A percentile compares a stretch with the other conserved stretches of the same genome.
These are phyloP conservation scores for Porcisia hertigi DNA, from an alignment of 208 protist genomes.

Conservation along the genomic window DNA sequence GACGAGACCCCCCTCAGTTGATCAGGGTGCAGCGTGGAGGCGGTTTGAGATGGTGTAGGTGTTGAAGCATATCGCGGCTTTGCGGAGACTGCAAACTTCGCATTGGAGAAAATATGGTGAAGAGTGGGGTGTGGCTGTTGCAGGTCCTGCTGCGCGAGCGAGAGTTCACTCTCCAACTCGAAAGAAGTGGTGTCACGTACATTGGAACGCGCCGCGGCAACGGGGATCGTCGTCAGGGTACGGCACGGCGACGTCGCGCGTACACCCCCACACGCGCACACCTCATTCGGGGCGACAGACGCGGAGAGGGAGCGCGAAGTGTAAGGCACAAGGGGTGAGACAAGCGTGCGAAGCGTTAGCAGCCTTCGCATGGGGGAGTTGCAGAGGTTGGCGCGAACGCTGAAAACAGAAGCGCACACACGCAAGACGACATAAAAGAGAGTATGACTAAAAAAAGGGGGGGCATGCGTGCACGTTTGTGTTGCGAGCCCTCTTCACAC, in stretches of 20 bases:
- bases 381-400: background rate
- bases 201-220: background rate
- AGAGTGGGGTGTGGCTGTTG: background rate
- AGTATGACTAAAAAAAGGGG: too few species aligned
- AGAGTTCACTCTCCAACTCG: conserved; percentile 29
- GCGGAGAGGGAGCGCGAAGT: background rate
- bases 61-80: background rate
- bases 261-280: background rate
- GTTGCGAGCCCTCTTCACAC: too few species aligned
- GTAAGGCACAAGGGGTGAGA: background rate
- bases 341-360: background rate
- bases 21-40: background rate
- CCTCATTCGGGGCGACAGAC: background rate
- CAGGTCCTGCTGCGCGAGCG: conserved; percentile 16
- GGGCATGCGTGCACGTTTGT: too few species aligned
- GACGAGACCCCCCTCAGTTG: background rate
- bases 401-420: too few species aligned
- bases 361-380: background rate
- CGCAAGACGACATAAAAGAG: too few species aligned
- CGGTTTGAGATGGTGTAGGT: background rate
- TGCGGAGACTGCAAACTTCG: too few species aligned
- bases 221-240: background rate
- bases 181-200: conserved; percentile 19
- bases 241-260: background rate
- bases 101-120: too few species aligned